Percentiles rank a stretch among this genome's conserved stretches.
These are phyloP conservation scores for Candida gorgasii DNA, from an alignment of 805 yeast species.

Conservation along the genomic window DNA sequence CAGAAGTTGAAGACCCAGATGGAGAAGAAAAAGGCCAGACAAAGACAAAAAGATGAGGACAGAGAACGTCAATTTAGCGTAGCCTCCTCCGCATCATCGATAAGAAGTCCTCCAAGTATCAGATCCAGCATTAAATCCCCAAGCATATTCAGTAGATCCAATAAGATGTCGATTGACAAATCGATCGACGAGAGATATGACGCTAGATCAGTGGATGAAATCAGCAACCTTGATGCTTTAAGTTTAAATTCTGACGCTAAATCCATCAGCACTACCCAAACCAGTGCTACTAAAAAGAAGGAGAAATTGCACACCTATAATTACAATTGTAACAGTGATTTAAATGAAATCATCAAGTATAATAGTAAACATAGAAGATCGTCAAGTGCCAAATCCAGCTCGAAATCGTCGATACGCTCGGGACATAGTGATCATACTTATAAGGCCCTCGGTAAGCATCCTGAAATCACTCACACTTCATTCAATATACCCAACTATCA, in stretches of 20 bases:
- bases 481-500: conserved; percentile 11
- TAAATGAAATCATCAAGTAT: conserved; percentile 19
- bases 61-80: conserved; percentile 7
- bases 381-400: conserved; percentile 1
- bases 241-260: conserved; percentile 10
- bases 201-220: conserved; percentile 12
- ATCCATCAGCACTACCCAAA: neutral
- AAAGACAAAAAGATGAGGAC: neutral
- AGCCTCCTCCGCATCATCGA: conserved; percentile 3
- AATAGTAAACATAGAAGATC: conserved; percentile 13
- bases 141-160: conserved; percentile 4
- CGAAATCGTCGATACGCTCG: conserved; percentile 5
- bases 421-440: conserved; percentile 3
- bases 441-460: neutral
- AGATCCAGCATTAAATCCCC: conserved; percentile 6
- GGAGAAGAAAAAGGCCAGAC: conserved; percentile 11
- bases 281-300: neutral
- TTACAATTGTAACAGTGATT: conserved; percentile 15
- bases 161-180: neutral
- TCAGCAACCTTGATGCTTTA: conserved; percentile 13
- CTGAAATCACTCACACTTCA: neutral
- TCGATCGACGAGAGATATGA: neutral
- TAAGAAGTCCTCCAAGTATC: conserved; percentile 7
- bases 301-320: conserved; percentile 14
- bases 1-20: conserved; percentile 30